Evolutionary conservation across 345 rosid genomes (phyloP).

Genomic region (Sonneratia alba): DNA sequence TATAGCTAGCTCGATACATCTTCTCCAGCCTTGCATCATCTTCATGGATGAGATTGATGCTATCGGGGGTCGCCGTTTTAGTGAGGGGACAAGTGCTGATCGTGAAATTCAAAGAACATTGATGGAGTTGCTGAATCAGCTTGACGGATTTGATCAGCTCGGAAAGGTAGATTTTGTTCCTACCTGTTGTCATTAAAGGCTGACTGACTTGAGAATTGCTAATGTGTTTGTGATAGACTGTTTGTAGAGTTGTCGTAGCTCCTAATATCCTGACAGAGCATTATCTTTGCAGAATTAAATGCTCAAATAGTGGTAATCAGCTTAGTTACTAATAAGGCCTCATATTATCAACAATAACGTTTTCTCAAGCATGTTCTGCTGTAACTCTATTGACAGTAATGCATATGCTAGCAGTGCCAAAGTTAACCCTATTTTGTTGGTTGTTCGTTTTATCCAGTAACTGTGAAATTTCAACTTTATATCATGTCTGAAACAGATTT

Average conservation of each 20-base stretch:
- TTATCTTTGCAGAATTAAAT: neutral
- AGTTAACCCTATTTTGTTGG: neutral
- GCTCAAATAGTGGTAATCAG: neutral
- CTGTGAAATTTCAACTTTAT: neutral
- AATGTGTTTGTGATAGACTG: neutral
- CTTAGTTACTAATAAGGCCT: neutral
- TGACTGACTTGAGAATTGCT: neutral
- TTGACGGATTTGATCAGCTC: conserved; percentile 94
- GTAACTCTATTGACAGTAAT: neutral
- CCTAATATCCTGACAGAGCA: neutral
- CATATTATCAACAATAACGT: no score
- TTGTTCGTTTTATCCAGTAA: neutral
- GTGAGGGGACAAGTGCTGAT: conserved; percentile 97
- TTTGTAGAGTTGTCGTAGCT: neutral
- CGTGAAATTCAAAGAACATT: conserved; percentile 98
- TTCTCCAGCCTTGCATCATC: conserved; percentile 80
- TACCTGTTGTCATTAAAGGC: neutral
- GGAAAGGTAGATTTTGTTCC: conserved; percentile 59
- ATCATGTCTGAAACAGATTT: neutral
- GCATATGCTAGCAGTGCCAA: neutral
- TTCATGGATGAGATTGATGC: conserved; percentile 99
- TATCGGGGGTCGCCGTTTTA: conserved; percentile 94
- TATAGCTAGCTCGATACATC: neutral
- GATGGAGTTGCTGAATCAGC: conserved; percentile 94
- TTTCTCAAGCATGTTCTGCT: neutral